These are phyloP conservation scores for Colletotrichum camelliae DNA, from an alignment of 2,329 filamentous ascomycete genomes.

Conservation along the genomic window DNA sequence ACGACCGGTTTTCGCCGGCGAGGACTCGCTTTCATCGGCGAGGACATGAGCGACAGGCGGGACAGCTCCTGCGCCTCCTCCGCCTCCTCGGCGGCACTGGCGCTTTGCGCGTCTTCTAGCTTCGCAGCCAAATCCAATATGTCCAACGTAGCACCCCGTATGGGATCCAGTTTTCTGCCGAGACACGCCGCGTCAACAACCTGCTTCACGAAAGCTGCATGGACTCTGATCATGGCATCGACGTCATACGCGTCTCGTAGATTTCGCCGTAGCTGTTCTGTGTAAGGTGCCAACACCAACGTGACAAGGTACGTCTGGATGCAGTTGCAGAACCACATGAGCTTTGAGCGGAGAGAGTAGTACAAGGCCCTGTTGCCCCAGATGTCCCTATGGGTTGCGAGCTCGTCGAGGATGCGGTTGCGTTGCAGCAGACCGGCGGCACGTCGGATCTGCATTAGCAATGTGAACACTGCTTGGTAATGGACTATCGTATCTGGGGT, in stretches of 20 bases:
- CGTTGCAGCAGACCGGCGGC: constrained; percentile 71
- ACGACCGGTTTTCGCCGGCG: constrained; percentile 16
- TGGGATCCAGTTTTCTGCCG: constrained; percentile 69
- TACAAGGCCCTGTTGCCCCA: constrained; percentile 54
- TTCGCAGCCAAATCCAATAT: constrained; percentile 77
- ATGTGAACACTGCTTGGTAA: constrained; percentile 76
- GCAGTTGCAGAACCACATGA: constrained; percentile 80
- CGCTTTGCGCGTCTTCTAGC: constrained; percentile 65
- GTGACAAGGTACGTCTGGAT: constrained; percentile 79
- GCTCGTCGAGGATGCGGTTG: constrained; percentile 49
- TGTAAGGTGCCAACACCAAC: constrained; percentile 70
- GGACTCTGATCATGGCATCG: constrained; percentile 78
- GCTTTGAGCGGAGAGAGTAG: constrained; percentile 67
- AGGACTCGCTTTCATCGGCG: constrained; percentile 32
- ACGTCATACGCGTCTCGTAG: constrained; percentile 72
- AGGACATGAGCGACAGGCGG: constrained; percentile 40
- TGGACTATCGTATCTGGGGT: constrained; percentile 65
- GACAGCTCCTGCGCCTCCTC: constrained; percentile 44
- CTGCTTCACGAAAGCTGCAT: constrained; percentile 66
- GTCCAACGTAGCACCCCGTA: constrained; percentile 75
- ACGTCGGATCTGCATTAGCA: constrained; percentile 79
- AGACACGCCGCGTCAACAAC: constrained; percentile 75
- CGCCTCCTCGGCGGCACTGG: constrained; percentile 40
- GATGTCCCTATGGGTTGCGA: constrained; percentile 38
- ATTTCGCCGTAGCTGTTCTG: constrained; percentile 57